phyloP scores from a whole-genome alignment of 805 yeast species.

The Pichia manshurica region DNA sequence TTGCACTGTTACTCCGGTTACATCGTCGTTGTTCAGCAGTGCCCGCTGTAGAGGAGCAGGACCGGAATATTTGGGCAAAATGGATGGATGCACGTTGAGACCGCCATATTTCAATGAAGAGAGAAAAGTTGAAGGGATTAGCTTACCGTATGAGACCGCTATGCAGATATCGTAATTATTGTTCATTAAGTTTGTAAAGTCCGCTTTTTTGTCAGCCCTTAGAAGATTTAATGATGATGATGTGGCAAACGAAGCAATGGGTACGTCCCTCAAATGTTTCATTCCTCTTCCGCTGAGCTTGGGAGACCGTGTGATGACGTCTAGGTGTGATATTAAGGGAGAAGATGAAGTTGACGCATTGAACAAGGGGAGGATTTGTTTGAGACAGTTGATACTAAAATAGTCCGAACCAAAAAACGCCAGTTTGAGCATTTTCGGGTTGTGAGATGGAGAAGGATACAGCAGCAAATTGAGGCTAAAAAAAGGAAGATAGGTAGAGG shows the following conservation, averaged over 20 bases:
- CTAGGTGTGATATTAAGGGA: constrained; percentile 30
- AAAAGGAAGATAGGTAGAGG: too few relatives aligned
- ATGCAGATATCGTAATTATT: constrained; percentile 55
- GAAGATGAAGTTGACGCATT: not conserved
- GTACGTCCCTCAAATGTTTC: constrained; percentile 43
- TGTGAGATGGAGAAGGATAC: too few relatives aligned
- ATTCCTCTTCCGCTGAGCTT: constrained; percentile 60
- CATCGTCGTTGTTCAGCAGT: constrained; percentile 51
- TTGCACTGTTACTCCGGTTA: constrained; percentile 84
- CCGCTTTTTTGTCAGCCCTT: constrained; percentile 47
- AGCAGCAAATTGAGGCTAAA: too few relatives aligned
- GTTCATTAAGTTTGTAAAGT: constrained; percentile 26
- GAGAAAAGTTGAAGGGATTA: constrained; percentile 66
- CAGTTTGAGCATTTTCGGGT: constrained; percentile 30
- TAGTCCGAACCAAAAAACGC: constrained; percentile 78
- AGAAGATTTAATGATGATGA: constrained; percentile 29
- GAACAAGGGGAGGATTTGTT: constrained; percentile 29
- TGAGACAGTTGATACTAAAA: constrained; percentile 56
- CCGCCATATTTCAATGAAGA: constrained; percentile 53
- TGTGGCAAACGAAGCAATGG: constrained; percentile 41
- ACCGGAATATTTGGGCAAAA: constrained; percentile 78
- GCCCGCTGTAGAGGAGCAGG: constrained; percentile 87
- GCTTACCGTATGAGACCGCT: constrained; percentile 87
- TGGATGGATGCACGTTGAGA: constrained; percentile 86
- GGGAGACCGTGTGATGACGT: constrained; percentile 58